Conservation (phyloP, 305 asterid species). For the Fraxinus sp. region DNA sequence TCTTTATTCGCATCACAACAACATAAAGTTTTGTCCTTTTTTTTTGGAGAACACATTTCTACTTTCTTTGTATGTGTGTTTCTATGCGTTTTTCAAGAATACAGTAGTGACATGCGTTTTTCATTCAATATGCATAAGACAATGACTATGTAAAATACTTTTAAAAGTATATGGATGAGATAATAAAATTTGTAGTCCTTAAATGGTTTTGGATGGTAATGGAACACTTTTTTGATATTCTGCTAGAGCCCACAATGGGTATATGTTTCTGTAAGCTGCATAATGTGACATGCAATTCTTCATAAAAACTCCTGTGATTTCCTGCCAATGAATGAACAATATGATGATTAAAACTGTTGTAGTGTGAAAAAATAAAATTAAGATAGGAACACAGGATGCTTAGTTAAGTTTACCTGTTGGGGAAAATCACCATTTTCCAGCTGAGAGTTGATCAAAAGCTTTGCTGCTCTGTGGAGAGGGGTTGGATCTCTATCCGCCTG, state of each 20-base stretch:
- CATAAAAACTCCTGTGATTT: slow-evolving; percentile 73
- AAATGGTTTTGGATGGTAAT: slow-evolving; percentile 24
- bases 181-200: not conserved
- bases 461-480: slow-evolving; percentile 79
- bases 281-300: slow-evolving; percentile 87
- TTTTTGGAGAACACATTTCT: not conserved
- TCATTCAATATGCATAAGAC: no score
- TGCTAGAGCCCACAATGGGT: slow-evolving; percentile 82
- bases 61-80: not conserved
- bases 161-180: not conserved
- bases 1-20: not conserved
- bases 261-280: slow-evolving; percentile 66
- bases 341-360: not conserved
- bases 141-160: not conserved
- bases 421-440: slow-evolving; percentile 88
- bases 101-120: no score
- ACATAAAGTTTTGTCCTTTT: not conserved
- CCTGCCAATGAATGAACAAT: slow-evolving; percentile 36
- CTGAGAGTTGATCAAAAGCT: slow-evolving; percentile 81
- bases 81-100: not conserved
- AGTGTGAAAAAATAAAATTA: not conserved
- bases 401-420: slow-evolving; percentile 56
- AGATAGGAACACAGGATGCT: not conserved
- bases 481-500: slow-evolving; percentile 62
- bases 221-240: slow-evolving; percentile 56